Evolutionary conservation across 306 rosid species (phyloP).

Genomic region (Phaseolus lunatus): DNA sequence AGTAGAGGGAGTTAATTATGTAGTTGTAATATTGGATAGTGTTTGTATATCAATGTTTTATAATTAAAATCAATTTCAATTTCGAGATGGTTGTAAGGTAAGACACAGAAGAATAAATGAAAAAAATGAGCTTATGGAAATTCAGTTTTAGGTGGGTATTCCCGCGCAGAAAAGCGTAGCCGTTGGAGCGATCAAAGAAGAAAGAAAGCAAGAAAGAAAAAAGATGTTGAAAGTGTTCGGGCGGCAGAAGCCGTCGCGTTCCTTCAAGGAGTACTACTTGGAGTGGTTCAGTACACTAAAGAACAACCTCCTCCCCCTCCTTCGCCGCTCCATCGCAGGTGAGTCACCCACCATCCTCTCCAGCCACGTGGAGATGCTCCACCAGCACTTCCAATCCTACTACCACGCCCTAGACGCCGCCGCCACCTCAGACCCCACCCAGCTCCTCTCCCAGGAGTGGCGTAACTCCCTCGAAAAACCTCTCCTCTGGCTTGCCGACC

Average conservation of each 20-base stretch:
- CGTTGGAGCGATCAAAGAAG: background rate
- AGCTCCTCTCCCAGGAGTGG: constrained; percentile 68
- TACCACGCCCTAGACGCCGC: constrained; percentile 73
- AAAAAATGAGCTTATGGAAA: background rate
- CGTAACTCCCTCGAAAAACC: constrained; percentile 73
- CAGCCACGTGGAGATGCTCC: constrained; percentile 59
- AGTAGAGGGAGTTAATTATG: background rate
- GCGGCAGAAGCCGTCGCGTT: constrained; percentile 48
- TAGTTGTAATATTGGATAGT: background rate
- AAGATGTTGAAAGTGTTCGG: constrained; percentile 54
- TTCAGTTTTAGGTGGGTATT: background rate
- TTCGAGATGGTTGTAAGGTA: background rate
- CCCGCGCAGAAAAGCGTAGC: background rate
- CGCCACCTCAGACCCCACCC: constrained; percentile 54
- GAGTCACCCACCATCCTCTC: constrained; percentile 50
- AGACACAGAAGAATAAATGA: background rate
- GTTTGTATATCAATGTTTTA: background rate
- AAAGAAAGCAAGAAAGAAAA: background rate
- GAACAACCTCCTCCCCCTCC: constrained; percentile 55
- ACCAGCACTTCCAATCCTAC: constrained; percentile 76
- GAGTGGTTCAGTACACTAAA: constrained; percentile 55
- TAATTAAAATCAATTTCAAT: background rate
- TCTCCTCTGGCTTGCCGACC: constrained; percentile 78
- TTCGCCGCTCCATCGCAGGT: constrained; percentile 49
- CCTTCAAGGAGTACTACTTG: constrained; percentile 49